Evolutionary conservation across 192 early-diverging fungal species (phyloP).

Genomic region (Chytriomyces sp.): DNA sequence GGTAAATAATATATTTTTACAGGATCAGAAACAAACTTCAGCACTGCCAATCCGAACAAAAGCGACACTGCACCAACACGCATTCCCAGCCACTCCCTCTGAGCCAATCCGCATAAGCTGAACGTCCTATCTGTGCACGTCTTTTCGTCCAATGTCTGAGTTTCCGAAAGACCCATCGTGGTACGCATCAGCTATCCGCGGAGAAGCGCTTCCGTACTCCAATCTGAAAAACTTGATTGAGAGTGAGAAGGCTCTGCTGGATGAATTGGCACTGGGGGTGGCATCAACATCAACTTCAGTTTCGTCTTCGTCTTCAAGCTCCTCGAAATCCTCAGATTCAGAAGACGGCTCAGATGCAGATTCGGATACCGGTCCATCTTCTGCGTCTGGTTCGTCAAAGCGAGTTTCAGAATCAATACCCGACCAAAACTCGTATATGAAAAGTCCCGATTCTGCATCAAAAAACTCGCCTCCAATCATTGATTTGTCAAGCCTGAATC

Average conservation of each 20-base stretch:
- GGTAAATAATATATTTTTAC: no score
- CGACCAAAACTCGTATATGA: neutral
- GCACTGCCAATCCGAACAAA: no score
- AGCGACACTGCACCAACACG: no score
- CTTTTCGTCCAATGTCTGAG: no score
- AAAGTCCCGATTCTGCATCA: neutral
- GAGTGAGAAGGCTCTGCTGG: neutral
- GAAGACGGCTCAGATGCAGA: constrained; percentile 10
- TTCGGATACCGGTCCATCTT: neutral
- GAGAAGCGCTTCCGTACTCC: constrained; percentile 5
- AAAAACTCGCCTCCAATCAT: neutral
- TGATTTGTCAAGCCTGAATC: constrained; percentile 1
- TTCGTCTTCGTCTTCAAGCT: neutral
- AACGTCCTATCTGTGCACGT: no score
- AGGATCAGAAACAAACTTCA: no score
- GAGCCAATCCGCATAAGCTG: no score
- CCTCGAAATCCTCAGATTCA: neutral
- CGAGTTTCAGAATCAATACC: neutral
- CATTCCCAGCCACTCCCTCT: no score
- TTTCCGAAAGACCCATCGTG: no score
- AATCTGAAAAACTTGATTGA: neutral
- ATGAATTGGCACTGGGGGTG: neutral
- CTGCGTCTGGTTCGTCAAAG: neutral
- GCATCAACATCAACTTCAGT: neutral
- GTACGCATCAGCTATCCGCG: neutral